These are phyloP conservation scores for Odontarrhena argentea DNA, from an alignment of 345 rosid genomes.

Conservation along the genomic window DNA sequence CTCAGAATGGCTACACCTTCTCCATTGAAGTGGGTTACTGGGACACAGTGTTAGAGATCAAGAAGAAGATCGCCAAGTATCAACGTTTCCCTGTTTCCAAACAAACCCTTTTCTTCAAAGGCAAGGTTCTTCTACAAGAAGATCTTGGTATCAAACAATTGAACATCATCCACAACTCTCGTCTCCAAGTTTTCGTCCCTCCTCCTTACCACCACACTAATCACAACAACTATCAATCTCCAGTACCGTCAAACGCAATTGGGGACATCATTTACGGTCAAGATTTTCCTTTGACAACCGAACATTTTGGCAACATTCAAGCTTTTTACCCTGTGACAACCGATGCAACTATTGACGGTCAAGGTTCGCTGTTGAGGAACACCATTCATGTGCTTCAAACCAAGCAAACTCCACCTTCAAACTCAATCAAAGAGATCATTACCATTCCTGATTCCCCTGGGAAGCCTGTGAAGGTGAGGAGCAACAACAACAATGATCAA, in stretches of 20 bases:
- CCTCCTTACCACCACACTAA: background rate
- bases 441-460: slow-evolving; percentile 20
- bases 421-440: slow-evolving; percentile 36
- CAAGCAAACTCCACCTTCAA: background rate
- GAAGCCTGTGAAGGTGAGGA: background rate
- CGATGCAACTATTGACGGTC: background rate
- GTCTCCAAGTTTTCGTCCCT: slow-evolving; percentile 50
- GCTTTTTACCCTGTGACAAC: too few relatives aligned
- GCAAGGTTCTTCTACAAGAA: slow-evolving; percentile 50
- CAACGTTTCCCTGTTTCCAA: slow-evolving; percentile 49
- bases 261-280: background rate
- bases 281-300: too few relatives aligned
- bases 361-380: background rate
- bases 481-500: background rate
- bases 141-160: slow-evolving; percentile 52
- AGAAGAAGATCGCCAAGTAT: slow-evolving; percentile 61
- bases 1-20: slow-evolving; percentile 50
- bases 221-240: slow-evolving; percentile 4
- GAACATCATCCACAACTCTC: slow-evolving; percentile 55
- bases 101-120: slow-evolving; percentile 63
- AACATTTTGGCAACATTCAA: too few relatives aligned
- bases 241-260: background rate
- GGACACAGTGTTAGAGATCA: slow-evolving; percentile 64
- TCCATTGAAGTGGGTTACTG: slow-evolving; percentile 57
- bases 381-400: too few relatives aligned